Percentiles rank a stretch among this genome's conserved stretches.
Evolutionary conservation across 2,329 filamentous ascomycete species (phyloP).

Genomic region (Lachnum nothofagi): DNA sequence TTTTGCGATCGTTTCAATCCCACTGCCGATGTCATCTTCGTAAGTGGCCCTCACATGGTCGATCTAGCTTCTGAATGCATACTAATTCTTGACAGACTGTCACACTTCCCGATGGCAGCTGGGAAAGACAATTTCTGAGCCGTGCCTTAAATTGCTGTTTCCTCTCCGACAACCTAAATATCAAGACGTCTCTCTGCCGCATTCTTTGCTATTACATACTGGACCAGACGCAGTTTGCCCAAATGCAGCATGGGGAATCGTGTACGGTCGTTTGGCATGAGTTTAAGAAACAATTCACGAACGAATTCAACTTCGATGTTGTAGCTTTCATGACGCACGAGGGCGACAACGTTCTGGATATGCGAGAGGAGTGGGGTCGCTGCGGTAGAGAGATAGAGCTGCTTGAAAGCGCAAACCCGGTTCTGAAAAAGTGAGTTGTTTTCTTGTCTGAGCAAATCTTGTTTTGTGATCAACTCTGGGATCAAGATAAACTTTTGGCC

Average conservation of each 20-base stretch:
- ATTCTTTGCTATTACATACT: constrained; percentile 21
- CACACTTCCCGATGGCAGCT: constrained; percentile 12
- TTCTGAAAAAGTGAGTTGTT: too few relatives aligned
- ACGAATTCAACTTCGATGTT: constrained; percentile 21
- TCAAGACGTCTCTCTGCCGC: constrained; percentile 23
- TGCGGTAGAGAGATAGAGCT: background rate
- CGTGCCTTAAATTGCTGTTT: constrained; percentile 23
- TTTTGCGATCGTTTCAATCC: constrained; percentile 9
- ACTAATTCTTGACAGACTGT: constrained; percentile 17
- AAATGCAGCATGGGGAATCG: constrained; percentile 9
- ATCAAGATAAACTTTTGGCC: too few relatives aligned
- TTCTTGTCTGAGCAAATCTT: too few relatives aligned
- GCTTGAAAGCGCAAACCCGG: background rate
- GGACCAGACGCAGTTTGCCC: constrained; percentile 11
- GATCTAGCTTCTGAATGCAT: background rate
- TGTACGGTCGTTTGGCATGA: constrained; percentile 14
- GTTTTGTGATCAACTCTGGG: too few relatives aligned
- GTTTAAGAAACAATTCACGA: constrained; percentile 23
- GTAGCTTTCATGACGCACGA: background rate
- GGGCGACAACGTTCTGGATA: background rate
- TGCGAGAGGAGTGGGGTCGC: background rate
- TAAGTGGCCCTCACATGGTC: constrained; percentile 14
- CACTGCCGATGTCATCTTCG: constrained; percentile 23
- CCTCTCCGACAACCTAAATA: constrained; percentile 1
- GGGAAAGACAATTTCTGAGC: constrained; percentile 13